Percentiles rank a stretch among this genome's conserved stretches.
These are phyloP conservation scores for Echinosophora koreensis DNA, from an alignment of 306 rosid species.

Conservation along the genomic window DNA sequence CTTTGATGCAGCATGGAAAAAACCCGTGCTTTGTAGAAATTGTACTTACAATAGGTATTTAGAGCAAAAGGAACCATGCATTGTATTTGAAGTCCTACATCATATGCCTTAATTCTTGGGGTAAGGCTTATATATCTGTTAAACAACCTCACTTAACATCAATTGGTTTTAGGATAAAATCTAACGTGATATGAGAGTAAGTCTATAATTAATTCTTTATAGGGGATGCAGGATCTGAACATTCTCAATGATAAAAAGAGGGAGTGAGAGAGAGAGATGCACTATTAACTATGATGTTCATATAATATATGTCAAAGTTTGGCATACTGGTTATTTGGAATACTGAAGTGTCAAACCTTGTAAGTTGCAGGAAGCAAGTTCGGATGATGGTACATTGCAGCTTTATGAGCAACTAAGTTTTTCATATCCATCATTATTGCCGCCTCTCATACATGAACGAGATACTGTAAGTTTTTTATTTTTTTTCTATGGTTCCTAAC, in stretches of 20 bases:
- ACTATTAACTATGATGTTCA: not conserved
- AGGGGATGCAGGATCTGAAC: not conserved
- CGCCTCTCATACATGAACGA: constrained; percentile 90
- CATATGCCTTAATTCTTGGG: too few species aligned
- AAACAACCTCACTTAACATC: too few species aligned
- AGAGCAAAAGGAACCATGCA: not conserved
- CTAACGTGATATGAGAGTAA: too few species aligned
- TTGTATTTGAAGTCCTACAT: not conserved
- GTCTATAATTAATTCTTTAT: too few species aligned
- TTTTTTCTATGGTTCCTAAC: too few species aligned
- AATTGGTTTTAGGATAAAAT: too few species aligned
- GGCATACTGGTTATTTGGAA: too few species aligned
- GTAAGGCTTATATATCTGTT: too few species aligned
- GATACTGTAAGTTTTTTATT: constrained; percentile 69
- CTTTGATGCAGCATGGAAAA: not conserved
- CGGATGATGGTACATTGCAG: constrained; percentile 65
- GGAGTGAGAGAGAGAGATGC: constrained; percentile 10
- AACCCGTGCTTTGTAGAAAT: not conserved
- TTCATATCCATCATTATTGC: constrained; percentile 80
- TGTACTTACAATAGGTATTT: not conserved
- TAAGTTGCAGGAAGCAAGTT: constrained; percentile 63
- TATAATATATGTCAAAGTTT: constrained; percentile 30
- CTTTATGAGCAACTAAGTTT: constrained; percentile 83
- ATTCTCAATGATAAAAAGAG: not conserved
- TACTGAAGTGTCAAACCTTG: constrained; percentile 5